phyloP scores from a whole-genome alignment of 331 rosid species.

The Quercus lobata region DNA sequence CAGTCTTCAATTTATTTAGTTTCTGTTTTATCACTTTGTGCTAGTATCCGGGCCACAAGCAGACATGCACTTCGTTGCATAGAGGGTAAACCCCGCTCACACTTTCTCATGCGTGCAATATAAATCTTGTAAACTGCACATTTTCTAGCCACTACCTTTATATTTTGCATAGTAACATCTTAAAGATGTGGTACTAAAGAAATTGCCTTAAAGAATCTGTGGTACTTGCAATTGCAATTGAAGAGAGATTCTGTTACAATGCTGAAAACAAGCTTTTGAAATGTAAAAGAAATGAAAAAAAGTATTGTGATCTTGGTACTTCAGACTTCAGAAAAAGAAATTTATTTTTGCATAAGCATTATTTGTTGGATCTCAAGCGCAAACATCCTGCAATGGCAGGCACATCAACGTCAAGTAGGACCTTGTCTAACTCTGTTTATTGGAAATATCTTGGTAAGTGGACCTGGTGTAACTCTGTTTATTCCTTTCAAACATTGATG shows the following conservation, averaged over 20 bases:
- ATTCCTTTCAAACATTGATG: not conserved
- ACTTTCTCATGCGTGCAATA: too few species aligned
- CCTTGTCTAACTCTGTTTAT: not conserved
- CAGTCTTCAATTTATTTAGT: too few species aligned
- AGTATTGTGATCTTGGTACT: not conserved
- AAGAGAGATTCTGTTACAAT: not conserved
- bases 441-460: not conserved
- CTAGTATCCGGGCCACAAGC: too few species aligned
- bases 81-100: not conserved
- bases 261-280: not conserved
- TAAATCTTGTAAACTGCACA: not conserved
- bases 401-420: not conserved
- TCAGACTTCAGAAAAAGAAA: not conserved
- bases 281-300: not conserved
- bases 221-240: not conserved
- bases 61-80: not conserved
- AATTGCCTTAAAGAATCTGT: not conserved
- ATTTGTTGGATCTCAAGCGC: constrained; percentile 8
- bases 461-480: not conserved
- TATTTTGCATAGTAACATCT: not conserved
- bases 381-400: constrained; percentile 25
- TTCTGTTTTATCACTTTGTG: too few species aligned
- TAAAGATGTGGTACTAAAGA: not conserved
- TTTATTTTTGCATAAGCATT: constrained; percentile 1
- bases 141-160: not conserved